Evolutionary conservation across 2,329 filamentous ascomycete genomes (phyloP), one percentile per base, ranked within the genome.

Genomic region (Aschersonia sp.): DNA sequence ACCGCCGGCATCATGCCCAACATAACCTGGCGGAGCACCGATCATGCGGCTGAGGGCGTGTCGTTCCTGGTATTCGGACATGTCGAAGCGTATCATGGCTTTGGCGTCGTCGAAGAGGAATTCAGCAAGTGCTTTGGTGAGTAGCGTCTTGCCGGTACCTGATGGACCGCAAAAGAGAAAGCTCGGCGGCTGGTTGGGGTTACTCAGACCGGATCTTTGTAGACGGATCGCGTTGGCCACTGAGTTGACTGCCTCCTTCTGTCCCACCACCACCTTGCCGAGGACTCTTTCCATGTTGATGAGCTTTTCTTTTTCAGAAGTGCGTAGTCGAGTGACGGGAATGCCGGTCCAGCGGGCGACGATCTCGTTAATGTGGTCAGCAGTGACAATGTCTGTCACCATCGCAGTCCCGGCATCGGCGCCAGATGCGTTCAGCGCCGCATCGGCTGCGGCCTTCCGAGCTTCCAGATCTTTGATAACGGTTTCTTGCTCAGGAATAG

Each of bases 131-230:
- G 91, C 92, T 68, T 98, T 98, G 54, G 91, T 97, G 50, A 98
- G 80, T 28, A 98, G 73, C 20, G 92, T 98, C 71, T 98, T 98
- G 73, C 92, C 92, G 9, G 92, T 98, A 72, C 92, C 92, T 0
- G 91, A 97, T 10, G 92, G 92, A 72, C 92, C 92, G 60, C 92
- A 97, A 79, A 98, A 98, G 50, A 98, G 77, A 82, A 98, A 98
- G 61, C 88, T 95, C 3, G 92, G 92, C 30, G 92, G 92, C 59
- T 95, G 88, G 64, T 97, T 97, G 31, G 92, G 92, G 63, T 98
- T 98, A 67, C 79, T 80, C 43, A 98, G 84, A 50, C 92, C 92
- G 48, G 92, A 97, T 53, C 92, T 83, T 65, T 97, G 91, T 41
- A 98, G 77, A 53, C 92, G 82, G 60, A 98, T 98, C 47, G 92